phyloP scores from a whole-genome alignment of 768 basidiomycete genomes.

The Tricholoma furcatifolium region DNA sequence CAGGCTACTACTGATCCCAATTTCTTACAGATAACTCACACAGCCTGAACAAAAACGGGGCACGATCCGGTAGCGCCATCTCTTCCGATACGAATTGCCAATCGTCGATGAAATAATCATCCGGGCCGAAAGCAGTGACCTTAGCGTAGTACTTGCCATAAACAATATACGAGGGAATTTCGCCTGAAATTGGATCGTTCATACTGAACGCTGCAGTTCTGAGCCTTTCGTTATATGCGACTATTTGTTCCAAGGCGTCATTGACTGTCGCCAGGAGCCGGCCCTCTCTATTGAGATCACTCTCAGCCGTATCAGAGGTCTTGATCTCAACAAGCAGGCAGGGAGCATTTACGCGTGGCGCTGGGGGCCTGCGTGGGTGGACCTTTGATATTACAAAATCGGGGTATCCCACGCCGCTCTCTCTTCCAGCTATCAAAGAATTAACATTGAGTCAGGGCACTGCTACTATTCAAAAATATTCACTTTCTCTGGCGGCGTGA shows the following conservation, averaged over 20 bases:
- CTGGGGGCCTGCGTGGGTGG: not conserved
- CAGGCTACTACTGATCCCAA: too few species aligned
- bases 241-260: not conserved
- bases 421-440: not conserved
- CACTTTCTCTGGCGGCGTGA: not conserved
- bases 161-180: not conserved
- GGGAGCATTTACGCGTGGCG: not conserved
- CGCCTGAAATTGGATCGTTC: not conserved
- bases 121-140: too few species aligned
- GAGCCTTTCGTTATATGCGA: not conserved
- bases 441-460: not conserved
- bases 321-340: not conserved
- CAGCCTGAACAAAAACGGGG: slow-evolving; percentile 1
- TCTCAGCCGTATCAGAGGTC: not conserved
- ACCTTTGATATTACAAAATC: not conserved
- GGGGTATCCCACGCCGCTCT: not conserved
- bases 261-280: too few species aligned
- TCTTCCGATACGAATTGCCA: not conserved
- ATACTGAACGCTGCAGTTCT: not conserved
- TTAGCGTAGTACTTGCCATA: slow-evolving; percentile 1
- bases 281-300: not conserved
- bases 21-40: not conserved
- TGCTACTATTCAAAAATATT: not conserved
- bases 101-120: too few species aligned
- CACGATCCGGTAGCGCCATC: slow-evolving; percentile 1